Percentiles rank a stretch among this genome's conserved stretches.
Evolutionary conservation across 2,329 filamentous ascomycete species (phyloP).

Genomic region (Polytolypa hystricis): DNA sequence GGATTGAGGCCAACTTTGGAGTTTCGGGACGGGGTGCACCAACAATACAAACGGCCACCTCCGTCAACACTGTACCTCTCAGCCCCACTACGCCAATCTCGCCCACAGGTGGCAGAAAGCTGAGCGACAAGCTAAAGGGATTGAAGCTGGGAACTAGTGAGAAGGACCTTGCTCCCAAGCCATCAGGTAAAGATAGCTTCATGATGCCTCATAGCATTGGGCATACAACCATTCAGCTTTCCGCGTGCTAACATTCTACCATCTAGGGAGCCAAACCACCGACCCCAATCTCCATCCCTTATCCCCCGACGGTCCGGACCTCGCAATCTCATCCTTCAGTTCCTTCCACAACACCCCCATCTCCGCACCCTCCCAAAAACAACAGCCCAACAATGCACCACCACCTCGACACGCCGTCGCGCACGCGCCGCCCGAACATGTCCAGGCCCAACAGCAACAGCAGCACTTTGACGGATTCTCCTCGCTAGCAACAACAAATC

Average conservation of each 20-base stretch:
- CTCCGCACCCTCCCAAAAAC: constrained; percentile 15
- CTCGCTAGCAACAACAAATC: constrained; percentile 1
- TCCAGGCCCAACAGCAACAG: constrained; percentile 26
- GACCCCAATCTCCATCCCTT: constrained; percentile 36
- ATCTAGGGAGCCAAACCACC: constrained; percentile 22
- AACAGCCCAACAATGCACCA: constrained; percentile 14
- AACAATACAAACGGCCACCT: constrained; percentile 25
- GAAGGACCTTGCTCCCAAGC: constrained; percentile 47
- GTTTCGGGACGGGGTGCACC: constrained; percentile 34
- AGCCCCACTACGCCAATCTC: constrained; percentile 48
- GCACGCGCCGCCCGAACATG: constrained; percentile 26
- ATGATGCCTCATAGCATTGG: too few relatives aligned
- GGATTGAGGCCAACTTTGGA: constrained; percentile 76
- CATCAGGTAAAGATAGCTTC: constrained; percentile 46
- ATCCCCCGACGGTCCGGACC: constrained; percentile 52
- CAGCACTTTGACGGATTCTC: neutral
- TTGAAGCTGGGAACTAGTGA: constrained; percentile 66
- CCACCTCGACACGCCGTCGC: constrained; percentile 18
- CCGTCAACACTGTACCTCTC: constrained; percentile 15
- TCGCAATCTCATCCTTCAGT: constrained; percentile 52
- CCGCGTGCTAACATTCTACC: neutral
- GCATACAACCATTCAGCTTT: too few relatives aligned
- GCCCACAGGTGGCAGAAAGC: constrained; percentile 53
- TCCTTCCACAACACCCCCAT: constrained; percentile 42
- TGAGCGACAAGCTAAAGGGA: constrained; percentile 70